phyloP scores from a whole-genome alignment of 2,329 filamentous ascomycete species.

The Beauveria scarabaeidicola region DNA sequence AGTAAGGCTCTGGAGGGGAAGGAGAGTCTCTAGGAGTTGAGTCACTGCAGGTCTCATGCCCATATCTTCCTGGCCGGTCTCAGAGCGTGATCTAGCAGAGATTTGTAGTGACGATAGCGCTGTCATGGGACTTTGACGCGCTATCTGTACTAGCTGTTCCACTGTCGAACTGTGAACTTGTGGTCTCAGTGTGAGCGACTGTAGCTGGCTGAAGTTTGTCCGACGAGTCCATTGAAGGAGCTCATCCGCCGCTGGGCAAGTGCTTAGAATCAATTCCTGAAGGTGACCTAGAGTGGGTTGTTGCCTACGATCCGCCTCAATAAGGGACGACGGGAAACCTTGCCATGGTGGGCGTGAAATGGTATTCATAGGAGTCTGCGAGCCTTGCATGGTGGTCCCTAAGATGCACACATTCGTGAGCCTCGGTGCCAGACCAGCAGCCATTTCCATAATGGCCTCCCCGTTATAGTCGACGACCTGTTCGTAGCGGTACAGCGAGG shows the following conservation, averaged over 20 bases:
- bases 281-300: neutral
- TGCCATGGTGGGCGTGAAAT: neutral
- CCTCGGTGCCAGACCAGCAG: neutral
- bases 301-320: neutral
- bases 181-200: neutral
- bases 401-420: neutral
- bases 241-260: neutral
- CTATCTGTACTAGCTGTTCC: neutral
- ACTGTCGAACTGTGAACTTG: neutral
- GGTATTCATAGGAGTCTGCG: neutral
- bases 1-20: no score
- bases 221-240: neutral
- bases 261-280: neutral
- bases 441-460: conserved; percentile 6
- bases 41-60: neutral
- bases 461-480: neutral
- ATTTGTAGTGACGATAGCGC: neutral
- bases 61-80: no score
- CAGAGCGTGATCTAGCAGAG: no score
- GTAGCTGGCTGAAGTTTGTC: neutral
- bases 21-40: neutral
- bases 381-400: neutral
- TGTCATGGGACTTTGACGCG: neutral
- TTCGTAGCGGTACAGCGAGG: neutral
- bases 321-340: neutral